Conservation (phyloP, 164 flowering plant genomes). For the Tinospora cordifolia region DNA sequence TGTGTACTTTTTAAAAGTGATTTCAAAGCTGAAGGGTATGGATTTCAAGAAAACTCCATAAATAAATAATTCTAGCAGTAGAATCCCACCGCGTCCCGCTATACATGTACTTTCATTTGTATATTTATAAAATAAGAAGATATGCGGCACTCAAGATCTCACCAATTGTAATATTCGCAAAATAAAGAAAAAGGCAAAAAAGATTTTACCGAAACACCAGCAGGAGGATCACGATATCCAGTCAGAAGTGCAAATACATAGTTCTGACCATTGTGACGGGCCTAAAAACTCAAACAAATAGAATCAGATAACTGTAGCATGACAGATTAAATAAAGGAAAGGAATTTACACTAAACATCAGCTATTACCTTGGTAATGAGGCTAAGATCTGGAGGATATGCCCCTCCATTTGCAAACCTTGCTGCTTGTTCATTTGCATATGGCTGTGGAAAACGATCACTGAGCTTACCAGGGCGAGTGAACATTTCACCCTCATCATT, state of each 20-base stretch:
- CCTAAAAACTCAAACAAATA: slow-evolving; percentile 35
- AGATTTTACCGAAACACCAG: slow-evolving; percentile 68
- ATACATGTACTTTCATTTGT: neutral
- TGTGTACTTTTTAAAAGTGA: no score
- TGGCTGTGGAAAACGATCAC: slow-evolving; percentile 81
- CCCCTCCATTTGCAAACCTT: slow-evolving; percentile 86
- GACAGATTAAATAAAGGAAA: neutral
- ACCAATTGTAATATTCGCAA: neutral
- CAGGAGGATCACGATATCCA: slow-evolving; percentile 90
- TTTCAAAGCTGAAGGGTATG: no score
- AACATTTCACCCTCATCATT: slow-evolving; percentile 93
- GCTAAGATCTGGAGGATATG: slow-evolving; percentile 86
- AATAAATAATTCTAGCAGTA: neutral
- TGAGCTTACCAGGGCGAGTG: slow-evolving; percentile 82
- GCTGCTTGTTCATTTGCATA: slow-evolving; percentile 79
- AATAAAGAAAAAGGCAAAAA: slow-evolving; percentile 9
- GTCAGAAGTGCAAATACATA: slow-evolving; percentile 82
- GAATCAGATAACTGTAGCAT: neutral
- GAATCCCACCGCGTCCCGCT: neutral
- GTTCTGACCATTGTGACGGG: slow-evolving; percentile 91
- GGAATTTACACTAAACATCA: neutral
- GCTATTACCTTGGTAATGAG: slow-evolving; percentile 68
- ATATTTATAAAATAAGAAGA: neutral
- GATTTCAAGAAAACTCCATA: neutral
- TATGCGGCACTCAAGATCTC: neutral